Evolutionary conservation across 495 filamentous ascomycete species (phyloP).

Genomic region (Aspergillus avenaceus): DNA sequence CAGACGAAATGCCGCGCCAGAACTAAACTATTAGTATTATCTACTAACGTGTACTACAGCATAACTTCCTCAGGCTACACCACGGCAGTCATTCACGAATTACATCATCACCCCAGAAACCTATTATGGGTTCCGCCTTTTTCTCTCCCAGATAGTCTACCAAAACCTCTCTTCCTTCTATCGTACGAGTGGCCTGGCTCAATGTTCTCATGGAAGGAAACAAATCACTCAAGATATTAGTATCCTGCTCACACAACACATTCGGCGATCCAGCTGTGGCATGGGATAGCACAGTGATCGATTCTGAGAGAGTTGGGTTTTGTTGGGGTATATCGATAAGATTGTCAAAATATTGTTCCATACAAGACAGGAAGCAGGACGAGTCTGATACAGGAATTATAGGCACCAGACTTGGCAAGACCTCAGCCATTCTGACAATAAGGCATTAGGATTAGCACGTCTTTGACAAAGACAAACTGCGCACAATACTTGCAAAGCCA

Average conservation of each 20-base stretch:
- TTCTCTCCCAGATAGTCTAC: conserved; percentile 31
- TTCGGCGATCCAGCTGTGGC: conserved; percentile 25
- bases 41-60: too few species aligned
- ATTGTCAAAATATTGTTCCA: conserved; percentile 23
- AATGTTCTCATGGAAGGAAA: conserved; percentile 45
- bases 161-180: conserved; percentile 29
- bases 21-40: too few species aligned
- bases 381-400: conserved; percentile 34
- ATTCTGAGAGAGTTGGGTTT: conserved; percentile 17
- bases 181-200: conserved; percentile 30
- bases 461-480: not conserved
- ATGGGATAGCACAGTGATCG: conserved; percentile 39
- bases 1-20: too few species aligned
- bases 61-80: too few species aligned
- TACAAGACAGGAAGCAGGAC: conserved; percentile 18
- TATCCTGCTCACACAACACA: conserved; percentile 35
- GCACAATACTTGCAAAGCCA: conserved; percentile 32
- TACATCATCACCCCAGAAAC: conserved; percentile 47
- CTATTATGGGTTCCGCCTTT: conserved; percentile 24
- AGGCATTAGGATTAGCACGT: not conserved
- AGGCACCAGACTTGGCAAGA: conserved; percentile 8
- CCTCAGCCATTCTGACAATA: conserved; percentile 16
- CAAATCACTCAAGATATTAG: conserved; percentile 47
- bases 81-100: conserved; percentile 7
- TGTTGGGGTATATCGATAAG: conserved; percentile 8